Base-by-base conservation (phyloP, 2,329 filamentous ascomycete genomes). In the Fusarium fujikuroi region DNA sequence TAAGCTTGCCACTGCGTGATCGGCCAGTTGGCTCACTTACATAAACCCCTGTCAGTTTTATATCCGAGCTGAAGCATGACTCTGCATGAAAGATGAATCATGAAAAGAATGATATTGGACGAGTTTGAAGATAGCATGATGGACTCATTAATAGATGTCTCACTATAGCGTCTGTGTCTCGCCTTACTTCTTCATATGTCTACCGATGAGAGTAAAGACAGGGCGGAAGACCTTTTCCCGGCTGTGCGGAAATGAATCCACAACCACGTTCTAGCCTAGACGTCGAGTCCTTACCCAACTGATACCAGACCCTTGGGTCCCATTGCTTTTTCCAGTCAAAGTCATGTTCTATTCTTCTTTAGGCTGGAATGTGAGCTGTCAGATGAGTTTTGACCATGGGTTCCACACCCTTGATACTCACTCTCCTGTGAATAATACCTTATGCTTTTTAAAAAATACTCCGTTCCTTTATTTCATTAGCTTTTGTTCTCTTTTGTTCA, bases 241-340 rank as follows among this genome's bases (percentile, higher is more conserved):
- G 7, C 28, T 39, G 36, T 61, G 30, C 37, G 44, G 44, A 47
- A 63, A 52, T 63, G 60, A 63, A 60, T 39, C 60, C 60, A 63
- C 53, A 36, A 21, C 36, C 34, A 39, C n/a, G 42, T 49, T 63
- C 60, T 63, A 37, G 36, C 28, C 28, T 36, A 60, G 23, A 39
- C 36, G 58, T 60, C 34, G 18, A 44, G 16, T 39, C n/a, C 23
- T 23, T 49, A 32, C 60, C 37, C 18, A 34, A 36, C n/a, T 36
- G 19, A 34, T 28, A 25, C 30, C 40, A 59, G n/a, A 32, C 25
- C 34, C 52, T 47, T 63, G 34, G 52, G 52, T 16, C 18, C 16
- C n/a, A 60, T 30, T 23, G 19, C n/a, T 23, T 32, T 36, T 36
- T 32, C 32, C 30, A 34, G 37, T 57, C 34, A 39, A 46, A 46